Evolutionary conservation across 768 basidiomycete species (phyloP), one percentile per base, ranked within the genome.

Genomic region (Russula sp.): DNA sequence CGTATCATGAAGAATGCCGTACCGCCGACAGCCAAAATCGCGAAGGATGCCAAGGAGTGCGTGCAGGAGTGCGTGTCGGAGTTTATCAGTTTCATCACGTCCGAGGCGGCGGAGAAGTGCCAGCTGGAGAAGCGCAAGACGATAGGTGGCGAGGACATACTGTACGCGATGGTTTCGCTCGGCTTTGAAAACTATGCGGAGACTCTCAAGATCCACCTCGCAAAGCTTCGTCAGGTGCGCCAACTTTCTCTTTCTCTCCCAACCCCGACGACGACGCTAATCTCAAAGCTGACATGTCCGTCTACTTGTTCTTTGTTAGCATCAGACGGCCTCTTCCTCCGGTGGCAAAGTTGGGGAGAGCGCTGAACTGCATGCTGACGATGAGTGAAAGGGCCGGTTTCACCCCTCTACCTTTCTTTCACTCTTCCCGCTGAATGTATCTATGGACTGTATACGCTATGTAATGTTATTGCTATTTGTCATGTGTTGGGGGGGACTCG

Each of bases 41-140:
- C 92, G 8, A 98, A 98, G 73, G 96, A 98, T 74, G 94, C 94
- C 48, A 98, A 98, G 72, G 96, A 98, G 75, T 94, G 92, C 74
- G 93, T 98, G 46, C 96, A 98, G 73, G 96, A 98, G 75, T 97
- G 95, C 75, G 93, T 97, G 59, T 93, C 90, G 46, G 96, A 98
- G 76, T 98, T 97, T 79, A 98, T 98, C 73, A 87, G 86, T 68
- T 98, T 98, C 81, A 93, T 98, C 76, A 97, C 95, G 34, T 90
- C 87, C 47, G 96, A 98, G 73, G 96, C 96, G 5, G 93, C 92
- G 16, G 96, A 98, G 74, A 93, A 93, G 70, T 95, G 93, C 67
- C 83, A 89, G 71, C 78, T 89, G 67, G 95, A 98, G 78, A 98
- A 98, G 75, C 82, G 96, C 64, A 98, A 98, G 79, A 98, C 96